Evolutionary conservation across 768 basidiomycete species (phyloP), one percentile per base, ranked within the genome.

Genomic region (Paxillus rubicundulus): DNA sequence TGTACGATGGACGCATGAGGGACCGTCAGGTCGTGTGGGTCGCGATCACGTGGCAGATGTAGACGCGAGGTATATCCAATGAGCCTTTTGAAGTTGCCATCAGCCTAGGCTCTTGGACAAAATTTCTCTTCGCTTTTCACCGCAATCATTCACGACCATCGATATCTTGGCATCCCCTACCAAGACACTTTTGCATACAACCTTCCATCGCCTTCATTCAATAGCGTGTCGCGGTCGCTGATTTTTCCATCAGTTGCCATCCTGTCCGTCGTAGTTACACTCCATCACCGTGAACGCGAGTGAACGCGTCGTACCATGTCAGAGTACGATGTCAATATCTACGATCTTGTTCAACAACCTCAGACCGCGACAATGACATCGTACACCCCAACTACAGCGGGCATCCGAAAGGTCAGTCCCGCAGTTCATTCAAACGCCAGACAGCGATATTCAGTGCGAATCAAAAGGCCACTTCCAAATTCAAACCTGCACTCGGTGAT

Each of bases 401-500:
- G 44, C 30, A 32, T 40, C 14, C 44, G 45, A 32, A 52, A 52
- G 50, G 50, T 52, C 38, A 20, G 50, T 50, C 20, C 10, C 20
- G 12, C 36, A 17, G 4, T 32, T 33, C 27, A 18, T 30, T 18
- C 10, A 12, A 18, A 16, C 5, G 20, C 38, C 12, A 18, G 28
- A 13, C 9, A 28, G 9, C n/a, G 21, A 24, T 21, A 17, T 30
- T 52, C 17, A 40, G 48, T 45, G 17, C 40, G 30, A 32, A 7
- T 20, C 14, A 20, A 9, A 21, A 61, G 67, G 42, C 45, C 0
- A n/a, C 61, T 8, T 73, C 73, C 40, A 78, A 76, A 65, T 80
- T 80, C 58, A 80, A 78, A 59, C 78, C 78, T 13, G 75, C 76
- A 17, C 57, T 57, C 54, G 16, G 53, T 27, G 46, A n/a, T 43